Conservation (phyloP, 2,329 filamentous ascomycete genomes). For the Hypoxylon sp. region DNA sequence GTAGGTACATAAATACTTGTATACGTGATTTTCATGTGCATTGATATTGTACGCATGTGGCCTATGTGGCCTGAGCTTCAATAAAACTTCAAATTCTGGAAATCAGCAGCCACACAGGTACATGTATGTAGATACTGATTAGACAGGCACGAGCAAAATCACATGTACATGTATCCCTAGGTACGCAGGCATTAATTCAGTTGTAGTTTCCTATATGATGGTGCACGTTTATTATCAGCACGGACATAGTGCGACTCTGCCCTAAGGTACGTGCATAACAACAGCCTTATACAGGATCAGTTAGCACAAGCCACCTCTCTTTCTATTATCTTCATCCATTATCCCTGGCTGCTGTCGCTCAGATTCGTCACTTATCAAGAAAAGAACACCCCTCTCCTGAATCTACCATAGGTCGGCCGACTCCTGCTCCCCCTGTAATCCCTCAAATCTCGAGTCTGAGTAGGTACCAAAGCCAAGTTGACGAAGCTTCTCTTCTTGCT, state of each 20-base stretch:
- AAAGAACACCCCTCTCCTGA: not conserved
- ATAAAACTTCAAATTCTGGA: too few species aligned
- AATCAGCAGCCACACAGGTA: too few species aligned
- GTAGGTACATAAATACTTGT: not conserved
- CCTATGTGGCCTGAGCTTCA: not conserved
- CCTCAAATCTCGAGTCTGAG: not conserved
- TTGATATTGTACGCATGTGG: not conserved
- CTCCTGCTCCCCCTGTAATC: not conserved
- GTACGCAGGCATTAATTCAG: not conserved
- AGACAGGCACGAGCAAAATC: not conserved
- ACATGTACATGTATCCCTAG: too few species aligned
- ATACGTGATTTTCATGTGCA: not conserved
- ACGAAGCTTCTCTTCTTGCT: not conserved
- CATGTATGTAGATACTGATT: not conserved
- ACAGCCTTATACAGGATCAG: too few species aligned
- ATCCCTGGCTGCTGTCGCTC: not conserved
- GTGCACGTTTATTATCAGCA: too few species aligned
- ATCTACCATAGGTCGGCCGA: too few species aligned
- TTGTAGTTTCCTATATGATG: not conserved
- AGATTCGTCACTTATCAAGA: not conserved
- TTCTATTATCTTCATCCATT: not conserved
- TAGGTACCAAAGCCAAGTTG: not conserved
- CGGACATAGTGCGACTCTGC: too few species aligned
- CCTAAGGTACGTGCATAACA: too few species aligned
- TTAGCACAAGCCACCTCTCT: not conserved